These are phyloP conservation scores for Cladophialophora psammophila DNA, from an alignment of 2,329 filamentous ascomycete species.

Conservation along the genomic window DNA sequence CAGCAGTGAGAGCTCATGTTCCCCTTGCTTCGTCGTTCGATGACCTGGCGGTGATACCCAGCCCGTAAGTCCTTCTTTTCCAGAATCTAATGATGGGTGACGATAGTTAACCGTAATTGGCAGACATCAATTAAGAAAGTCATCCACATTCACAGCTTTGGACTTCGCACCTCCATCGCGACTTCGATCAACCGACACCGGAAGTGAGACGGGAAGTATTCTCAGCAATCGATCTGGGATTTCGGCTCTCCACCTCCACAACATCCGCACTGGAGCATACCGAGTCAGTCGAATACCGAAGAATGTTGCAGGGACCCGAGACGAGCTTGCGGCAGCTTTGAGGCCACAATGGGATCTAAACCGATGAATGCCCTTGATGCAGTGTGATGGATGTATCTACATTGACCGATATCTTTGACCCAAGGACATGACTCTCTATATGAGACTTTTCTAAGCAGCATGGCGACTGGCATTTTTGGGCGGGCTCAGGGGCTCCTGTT, in stretches of 20 bases:
- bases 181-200: slow-evolving; percentile 53
- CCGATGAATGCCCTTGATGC: slow-evolving; percentile 16
- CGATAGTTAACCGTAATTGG: slow-evolving; percentile 22
- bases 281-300: slow-evolving; percentile 84
- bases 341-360: slow-evolving; percentile 64
- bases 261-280: slow-evolving; percentile 82
- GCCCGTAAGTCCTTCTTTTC: slow-evolving; percentile 73
- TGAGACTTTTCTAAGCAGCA: slow-evolving; percentile 18
- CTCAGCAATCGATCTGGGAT: slow-evolving; percentile 80
- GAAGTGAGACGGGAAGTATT: slow-evolving; percentile 57
- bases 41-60: slow-evolving; percentile 83
- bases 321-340: slow-evolving; percentile 68
- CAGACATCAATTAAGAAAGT: slow-evolving; percentile 58
- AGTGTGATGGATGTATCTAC: neutral
- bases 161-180: slow-evolving; percentile 59
- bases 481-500: neutral
- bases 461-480: slow-evolving; percentile 32
- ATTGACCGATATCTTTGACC: slow-evolving; percentile 5
- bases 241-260: slow-evolving; percentile 71
- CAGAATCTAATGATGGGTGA: neutral
- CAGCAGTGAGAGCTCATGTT: slow-evolving; percentile 74
- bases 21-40: slow-evolving; percentile 85
- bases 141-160: slow-evolving; percentile 56
- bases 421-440: slow-evolving; percentile 11
- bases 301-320: slow-evolving; percentile 78